Conservation (phyloP, 1,139 yeast species). For the Diutina mesorugosa region DNA sequence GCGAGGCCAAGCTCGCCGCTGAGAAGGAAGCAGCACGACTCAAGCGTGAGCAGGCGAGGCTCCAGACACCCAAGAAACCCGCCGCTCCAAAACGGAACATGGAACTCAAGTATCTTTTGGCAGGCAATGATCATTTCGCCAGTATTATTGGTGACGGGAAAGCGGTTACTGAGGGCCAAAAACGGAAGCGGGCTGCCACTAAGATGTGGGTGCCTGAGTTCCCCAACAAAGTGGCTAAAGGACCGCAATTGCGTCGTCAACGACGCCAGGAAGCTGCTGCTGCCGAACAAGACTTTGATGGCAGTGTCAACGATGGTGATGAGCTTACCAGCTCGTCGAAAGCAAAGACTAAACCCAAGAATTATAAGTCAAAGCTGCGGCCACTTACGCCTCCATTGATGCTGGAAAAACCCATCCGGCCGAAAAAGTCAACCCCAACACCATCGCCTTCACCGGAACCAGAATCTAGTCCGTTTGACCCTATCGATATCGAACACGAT, state of each 20-base stretch:
- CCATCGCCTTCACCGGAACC: not conserved
- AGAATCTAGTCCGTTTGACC: slow-evolving; percentile 21
- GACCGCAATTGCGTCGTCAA: not conserved
- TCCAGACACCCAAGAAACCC: not conserved
- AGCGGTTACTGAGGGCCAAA: not conserved
- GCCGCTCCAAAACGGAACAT: too few species aligned
- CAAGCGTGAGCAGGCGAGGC: not conserved
- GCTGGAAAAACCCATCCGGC: not conserved
- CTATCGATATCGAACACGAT: slow-evolving; percentile 24
- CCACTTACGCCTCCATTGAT: not conserved
- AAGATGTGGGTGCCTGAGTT: not conserved
- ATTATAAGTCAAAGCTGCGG: not conserved
- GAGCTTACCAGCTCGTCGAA: not conserved
- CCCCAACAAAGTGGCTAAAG: not conserved
- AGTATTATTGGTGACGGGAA: not conserved
- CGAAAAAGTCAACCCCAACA: not conserved
- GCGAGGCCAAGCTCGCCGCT: not conserved
- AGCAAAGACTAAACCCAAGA: not conserved
- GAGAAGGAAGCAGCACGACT: not conserved
- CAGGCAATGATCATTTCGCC: not conserved
- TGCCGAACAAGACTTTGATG: not conserved
- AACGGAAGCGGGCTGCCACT: not conserved
- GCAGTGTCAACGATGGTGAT: not conserved
- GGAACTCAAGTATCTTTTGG: not conserved
- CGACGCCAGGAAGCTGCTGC: not conserved